A percentile compares a stretch with the other conserved stretches of the same genome.
phyloP scores from a whole-genome alignment of 192 early-diverging fungal genomes.

The Kappamyces sp. region DNA sequence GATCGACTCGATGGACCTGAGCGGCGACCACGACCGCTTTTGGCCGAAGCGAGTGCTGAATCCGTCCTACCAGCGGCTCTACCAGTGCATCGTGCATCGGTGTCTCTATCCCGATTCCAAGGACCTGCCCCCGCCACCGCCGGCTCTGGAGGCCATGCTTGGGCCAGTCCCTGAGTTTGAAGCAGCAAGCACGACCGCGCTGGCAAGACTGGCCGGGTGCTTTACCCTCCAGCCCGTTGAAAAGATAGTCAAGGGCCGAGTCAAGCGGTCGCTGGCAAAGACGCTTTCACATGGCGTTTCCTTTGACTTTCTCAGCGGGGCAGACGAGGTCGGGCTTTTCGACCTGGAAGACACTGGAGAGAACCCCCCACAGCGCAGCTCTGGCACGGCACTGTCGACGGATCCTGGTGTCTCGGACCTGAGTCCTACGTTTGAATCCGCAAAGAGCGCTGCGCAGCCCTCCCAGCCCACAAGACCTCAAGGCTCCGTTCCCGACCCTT shows the following conservation, averaged over 20 bases:
- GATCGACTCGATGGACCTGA: slow-evolving; percentile 5
- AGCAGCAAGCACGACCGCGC: neutral
- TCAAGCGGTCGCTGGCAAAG: neutral
- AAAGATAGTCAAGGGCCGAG: neutral
- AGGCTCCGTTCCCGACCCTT: no score
- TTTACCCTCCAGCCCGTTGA: neutral
- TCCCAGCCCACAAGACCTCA: no score
- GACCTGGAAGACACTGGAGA: no score
- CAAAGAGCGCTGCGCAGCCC: no score
- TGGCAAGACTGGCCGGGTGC: slow-evolving; percentile 1
- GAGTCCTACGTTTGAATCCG: no score
- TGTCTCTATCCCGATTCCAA: neutral
- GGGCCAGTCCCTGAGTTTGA: neutral
- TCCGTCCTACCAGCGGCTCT: slow-evolving; percentile 3
- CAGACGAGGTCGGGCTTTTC: no score
- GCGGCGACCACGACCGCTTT: neutral
- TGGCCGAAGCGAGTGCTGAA: slow-evolving; percentile 9
- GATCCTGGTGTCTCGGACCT: no score
- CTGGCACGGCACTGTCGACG: no score
- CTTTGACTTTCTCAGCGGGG: no score
- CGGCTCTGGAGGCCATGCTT: neutral
- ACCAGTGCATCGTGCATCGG: neutral
- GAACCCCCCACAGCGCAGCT: no score
- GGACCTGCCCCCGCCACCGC: neutral
- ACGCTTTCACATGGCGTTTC: no score